A percentile compares a stretch with the other conserved stretches of the same genome.
Conservation (phyloP, 1,139 yeast species). For the Blastobotrys aristatus region DNA sequence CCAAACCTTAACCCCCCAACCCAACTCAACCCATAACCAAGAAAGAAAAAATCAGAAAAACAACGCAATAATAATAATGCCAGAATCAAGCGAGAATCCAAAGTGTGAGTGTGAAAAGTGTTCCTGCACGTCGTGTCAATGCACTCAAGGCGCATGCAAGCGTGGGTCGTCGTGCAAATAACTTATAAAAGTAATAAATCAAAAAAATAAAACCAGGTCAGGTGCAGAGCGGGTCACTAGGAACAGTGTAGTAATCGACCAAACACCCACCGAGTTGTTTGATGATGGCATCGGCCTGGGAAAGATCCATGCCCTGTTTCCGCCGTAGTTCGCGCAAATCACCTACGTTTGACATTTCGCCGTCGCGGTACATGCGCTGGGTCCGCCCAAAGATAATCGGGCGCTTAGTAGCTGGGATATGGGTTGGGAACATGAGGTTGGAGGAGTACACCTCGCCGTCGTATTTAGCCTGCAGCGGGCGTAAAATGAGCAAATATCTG, state of each 20-base stretch:
- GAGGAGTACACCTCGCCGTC: neutral
- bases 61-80: too few relatives aligned
- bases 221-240: neutral
- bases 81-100: too few relatives aligned
- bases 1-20: too few relatives aligned
- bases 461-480: neutral
- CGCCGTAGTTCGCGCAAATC: neutral
- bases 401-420: neutral
- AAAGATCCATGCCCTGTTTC: neutral
- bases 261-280: neutral
- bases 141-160: neutral
- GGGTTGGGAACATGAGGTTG: neutral
- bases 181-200: too few relatives aligned
- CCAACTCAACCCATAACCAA: too few relatives aligned
- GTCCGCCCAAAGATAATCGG: neutral
- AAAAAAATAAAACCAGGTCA: neutral
- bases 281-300: neutral
- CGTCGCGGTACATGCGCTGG: neutral
- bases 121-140: neutral
- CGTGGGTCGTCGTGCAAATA: neutral
- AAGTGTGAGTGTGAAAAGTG: neutral
- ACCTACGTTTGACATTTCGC: neutral
- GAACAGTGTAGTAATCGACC: neutral
- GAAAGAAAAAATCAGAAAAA: too few relatives aligned
- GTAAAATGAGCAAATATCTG: neutral